A percentile compares a stretch with the other conserved stretches of the same genome.
phyloP scores from a whole-genome alignment of 768 basidiomycete species.

The Hirschioporus abietinus region DNA sequence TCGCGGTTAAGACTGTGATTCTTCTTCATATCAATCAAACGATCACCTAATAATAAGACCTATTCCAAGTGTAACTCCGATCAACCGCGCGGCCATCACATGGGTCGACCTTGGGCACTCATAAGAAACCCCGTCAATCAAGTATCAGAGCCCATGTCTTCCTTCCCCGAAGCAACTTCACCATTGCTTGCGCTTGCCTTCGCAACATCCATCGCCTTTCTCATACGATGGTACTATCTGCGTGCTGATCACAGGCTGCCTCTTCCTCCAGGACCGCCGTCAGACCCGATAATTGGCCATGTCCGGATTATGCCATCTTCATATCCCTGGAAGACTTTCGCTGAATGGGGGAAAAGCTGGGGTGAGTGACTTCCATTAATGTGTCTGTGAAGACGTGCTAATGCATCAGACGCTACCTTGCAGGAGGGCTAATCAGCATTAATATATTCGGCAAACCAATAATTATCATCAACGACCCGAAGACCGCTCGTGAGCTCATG shows the following conservation, averaged over 20 bases:
- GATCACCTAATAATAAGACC: too few species aligned
- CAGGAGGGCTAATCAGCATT: conserved; percentile 21
- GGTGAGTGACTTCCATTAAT: conserved; percentile 15
- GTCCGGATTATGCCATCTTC: conserved; percentile 20
- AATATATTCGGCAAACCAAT: conserved; percentile 18
- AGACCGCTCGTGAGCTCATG: conserved; percentile 21
- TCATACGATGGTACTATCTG: background rate
- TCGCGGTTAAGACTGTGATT: too few species aligned
- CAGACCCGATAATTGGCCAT: conserved; percentile 23
- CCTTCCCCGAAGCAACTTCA: background rate
- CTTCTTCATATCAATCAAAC: too few species aligned
- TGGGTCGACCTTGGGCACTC: background rate
- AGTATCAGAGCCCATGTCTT: background rate
- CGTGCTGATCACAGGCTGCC: conserved; percentile 7
- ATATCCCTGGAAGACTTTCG: conserved; percentile 21
- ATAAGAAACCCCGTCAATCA: background rate
- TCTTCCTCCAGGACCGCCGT: conserved; percentile 24
- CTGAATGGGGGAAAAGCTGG: conserved; percentile 22
- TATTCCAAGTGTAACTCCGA: too few species aligned
- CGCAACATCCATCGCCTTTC: background rate
- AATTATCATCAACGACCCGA: conserved; percentile 18
- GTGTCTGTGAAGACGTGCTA: background rate
- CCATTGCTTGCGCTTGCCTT: background rate
- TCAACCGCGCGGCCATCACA: background rate
- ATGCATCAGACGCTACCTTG: background rate